Evolutionary conservation across 305 asterid genomes (phyloP).

Genomic region (Rubia balearica): DNA sequence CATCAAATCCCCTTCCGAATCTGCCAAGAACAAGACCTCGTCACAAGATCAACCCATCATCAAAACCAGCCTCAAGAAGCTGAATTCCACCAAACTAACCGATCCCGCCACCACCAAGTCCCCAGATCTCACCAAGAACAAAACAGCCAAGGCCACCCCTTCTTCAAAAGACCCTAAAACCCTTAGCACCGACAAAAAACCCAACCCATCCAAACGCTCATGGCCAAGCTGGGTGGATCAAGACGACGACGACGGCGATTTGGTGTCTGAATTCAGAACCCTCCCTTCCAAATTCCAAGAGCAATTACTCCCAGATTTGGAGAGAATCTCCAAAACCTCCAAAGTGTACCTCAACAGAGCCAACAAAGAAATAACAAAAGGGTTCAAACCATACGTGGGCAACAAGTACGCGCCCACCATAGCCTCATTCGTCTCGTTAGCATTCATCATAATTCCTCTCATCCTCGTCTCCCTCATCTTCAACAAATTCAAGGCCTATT

Average conservation of each 20-base stretch:
- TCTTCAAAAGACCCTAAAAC: conserved; percentile 8
- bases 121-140: conserved; percentile 52
- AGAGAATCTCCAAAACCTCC: conserved; percentile 62
- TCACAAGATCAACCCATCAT: conserved; percentile 22
- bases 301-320: conserved; percentile 70
- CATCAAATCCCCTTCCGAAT: conserved; percentile 21
- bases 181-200: conserved; percentile 10
- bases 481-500: conserved; percentile 61
- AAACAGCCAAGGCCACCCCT: conserved; percentile 22
- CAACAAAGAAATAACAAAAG: conserved; percentile 68
- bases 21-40: conserved; percentile 38
- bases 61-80: conserved; percentile 50
- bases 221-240: conserved; percentile 35
- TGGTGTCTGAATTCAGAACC: conserved; percentile 56
- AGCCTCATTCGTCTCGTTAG: conserved; percentile 57
- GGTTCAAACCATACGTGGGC: conserved; percentile 78
- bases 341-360: conserved; percentile 45
- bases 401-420: conserved; percentile 66
- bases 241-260: conserved; percentile 41
- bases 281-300: conserved; percentile 79
- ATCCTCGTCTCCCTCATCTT: conserved; percentile 69
- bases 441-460: conserved; percentile 65
- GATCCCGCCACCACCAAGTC: conserved; percentile 34
- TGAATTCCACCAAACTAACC: conserved; percentile 41
- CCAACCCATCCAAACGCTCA: conserved; percentile 21